phyloP scores from a whole-genome alignment of 495 filamentous ascomycete species.

The Pseudomonodictys pantanalensis region DNA sequence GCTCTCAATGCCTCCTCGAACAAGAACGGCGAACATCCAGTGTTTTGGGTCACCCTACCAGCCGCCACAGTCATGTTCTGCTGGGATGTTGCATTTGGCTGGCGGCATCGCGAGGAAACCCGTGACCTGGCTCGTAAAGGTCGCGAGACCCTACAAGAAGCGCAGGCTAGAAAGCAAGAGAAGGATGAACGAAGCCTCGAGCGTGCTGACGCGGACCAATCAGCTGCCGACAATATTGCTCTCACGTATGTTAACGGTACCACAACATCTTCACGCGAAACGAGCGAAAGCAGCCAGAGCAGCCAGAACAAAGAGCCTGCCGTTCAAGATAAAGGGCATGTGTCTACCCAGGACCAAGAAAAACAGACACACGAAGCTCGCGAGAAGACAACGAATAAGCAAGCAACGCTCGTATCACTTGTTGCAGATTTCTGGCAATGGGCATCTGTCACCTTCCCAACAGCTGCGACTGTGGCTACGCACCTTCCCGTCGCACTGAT shows the following conservation, averaged over 20 bases:
- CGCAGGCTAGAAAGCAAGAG: conserved; percentile 41
- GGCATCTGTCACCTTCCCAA: conserved; percentile 65
- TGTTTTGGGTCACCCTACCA: conserved; percentile 61
- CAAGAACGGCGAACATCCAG: conserved; percentile 46
- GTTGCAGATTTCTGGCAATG: conserved; percentile 47
- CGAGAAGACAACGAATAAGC: background rate
- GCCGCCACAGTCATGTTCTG: conserved; percentile 50
- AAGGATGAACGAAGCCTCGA: conserved; percentile 4
- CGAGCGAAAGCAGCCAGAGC: too few species aligned
- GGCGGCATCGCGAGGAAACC: conserved; percentile 51
- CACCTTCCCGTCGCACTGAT: conserved; percentile 62
- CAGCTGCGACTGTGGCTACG: conserved; percentile 55
- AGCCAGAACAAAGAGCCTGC: too few species aligned
- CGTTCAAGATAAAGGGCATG: too few species aligned
- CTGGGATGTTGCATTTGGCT: conserved; percentile 12
- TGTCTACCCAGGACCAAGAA: too few species aligned
- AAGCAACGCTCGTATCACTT: conserved; percentile 50
- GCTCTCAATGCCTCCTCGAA: conserved; percentile 57
- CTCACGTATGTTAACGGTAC: background rate
- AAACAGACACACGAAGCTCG: background rate
- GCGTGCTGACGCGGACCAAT: background rate
- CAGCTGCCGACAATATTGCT: background rate
- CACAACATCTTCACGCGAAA: background rate
- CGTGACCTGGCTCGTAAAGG: conserved; percentile 58
- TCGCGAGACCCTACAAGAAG: conserved; percentile 49